phyloP scores from a whole-genome alignment of 73 alveolate species.

The Tetrahymena elliotti region DNA sequence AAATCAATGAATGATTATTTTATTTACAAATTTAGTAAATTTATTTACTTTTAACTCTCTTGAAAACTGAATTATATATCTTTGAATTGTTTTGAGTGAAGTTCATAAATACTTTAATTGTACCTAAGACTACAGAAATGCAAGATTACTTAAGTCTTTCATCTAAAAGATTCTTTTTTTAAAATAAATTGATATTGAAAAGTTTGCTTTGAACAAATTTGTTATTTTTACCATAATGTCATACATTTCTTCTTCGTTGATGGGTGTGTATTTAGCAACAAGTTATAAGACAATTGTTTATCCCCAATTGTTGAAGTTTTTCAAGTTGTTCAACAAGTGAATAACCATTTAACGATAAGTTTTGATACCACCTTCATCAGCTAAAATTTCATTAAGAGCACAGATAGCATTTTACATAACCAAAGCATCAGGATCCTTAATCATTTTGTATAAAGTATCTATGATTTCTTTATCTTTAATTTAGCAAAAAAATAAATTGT shows the following conservation, averaged over 20 bases:
- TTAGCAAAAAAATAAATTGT: neutral
- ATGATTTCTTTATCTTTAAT: slow-evolving; percentile 64
- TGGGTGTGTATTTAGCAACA: slow-evolving; percentile 80
- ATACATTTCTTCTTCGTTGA: slow-evolving; percentile 86
- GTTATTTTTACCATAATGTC: slow-evolving; percentile 65
- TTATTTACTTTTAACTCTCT: slow-evolving; percentile 52
- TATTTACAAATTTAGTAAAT: neutral
- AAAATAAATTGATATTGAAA: neutral
- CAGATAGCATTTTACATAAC: slow-evolving; percentile 86
- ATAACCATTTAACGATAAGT: slow-evolving; percentile 78
- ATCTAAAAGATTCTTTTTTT: slow-evolving; percentile 73
- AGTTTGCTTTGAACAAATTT: neutral
- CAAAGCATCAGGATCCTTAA: slow-evolving; percentile 88
- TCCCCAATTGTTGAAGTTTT: slow-evolving; percentile 97
- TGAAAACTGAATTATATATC: slow-evolving; percentile 76
- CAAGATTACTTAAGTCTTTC: slow-evolving; percentile 91
- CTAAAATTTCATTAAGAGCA: slow-evolving; percentile 90
- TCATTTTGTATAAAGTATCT: slow-evolving; percentile 78
- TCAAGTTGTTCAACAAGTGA: slow-evolving; percentile 75
- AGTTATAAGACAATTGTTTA: slow-evolving; percentile 80
- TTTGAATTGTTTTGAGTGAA: slow-evolving; percentile 80
- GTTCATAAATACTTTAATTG: slow-evolving; percentile 90
- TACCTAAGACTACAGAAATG: slow-evolving; percentile 90
- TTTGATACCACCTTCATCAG: slow-evolving; percentile 96
- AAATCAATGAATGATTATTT: neutral